Base-by-base conservation (phyloP, 495 filamentous ascomycete species). In the Ascodesmis nigricans region DNA sequence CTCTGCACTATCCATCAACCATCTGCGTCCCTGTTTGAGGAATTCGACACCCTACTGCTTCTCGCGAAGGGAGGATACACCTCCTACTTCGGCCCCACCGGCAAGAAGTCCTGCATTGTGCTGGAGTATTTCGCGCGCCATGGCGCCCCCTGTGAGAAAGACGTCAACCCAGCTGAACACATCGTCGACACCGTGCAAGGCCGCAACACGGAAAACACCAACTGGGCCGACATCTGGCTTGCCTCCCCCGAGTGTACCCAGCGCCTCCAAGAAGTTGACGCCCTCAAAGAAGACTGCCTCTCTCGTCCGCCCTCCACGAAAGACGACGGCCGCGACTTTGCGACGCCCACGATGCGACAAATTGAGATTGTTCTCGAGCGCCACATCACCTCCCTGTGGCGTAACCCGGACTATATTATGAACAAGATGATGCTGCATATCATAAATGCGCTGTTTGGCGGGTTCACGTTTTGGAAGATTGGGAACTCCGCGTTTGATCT, bases 381-480 rank as follows among this genome's bases (percentile, higher is more conserved):
- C 11, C 55, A 69, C 18, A 75, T 75, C 54, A 51, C 49, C 6
- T 65, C 74, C 36, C 65, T 75, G 57, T 78, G 73, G 73, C 61
- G 73, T 31, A 56, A 68, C 37, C 58, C 66, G 34, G 71, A 63
- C 27, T 79, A 84, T 58, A 58, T 70, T 41, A 75, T 74, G 49
- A 64, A 68, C 38, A 77, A 77, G 50, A 55, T 78, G 11, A 75
- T 75, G 53, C 58, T 68, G 38, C 60, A 60, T 18, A 62, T 74
- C 28, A 66, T 77, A 41, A 61, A 70, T 19, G 70, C 69, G 16
- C 67, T 73, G 36, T 71, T 73, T 58, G 78, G 78, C 52, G 74
- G 76, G n/a, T 87, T 90, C 51, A 83, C 81, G 10, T 91, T 87
- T 58, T 87, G 66, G 58, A 61, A 71, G 45, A 61, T 84, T 5